phyloP scores from a whole-genome alignment of 2,329 filamentous ascomycete species.

The Venturia carpophila region DNA sequence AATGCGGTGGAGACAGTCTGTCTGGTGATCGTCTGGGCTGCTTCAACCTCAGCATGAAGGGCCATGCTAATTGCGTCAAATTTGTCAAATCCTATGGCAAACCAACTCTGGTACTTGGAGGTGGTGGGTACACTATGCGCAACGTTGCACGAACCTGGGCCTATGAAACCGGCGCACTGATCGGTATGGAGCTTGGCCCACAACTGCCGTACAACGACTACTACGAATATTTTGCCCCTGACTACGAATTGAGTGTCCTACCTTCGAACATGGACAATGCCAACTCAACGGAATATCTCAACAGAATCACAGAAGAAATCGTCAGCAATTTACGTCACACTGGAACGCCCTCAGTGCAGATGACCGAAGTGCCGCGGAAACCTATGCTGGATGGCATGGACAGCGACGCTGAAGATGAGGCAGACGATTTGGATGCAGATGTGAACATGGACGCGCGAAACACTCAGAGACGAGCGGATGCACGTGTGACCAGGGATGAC shows the following conservation, averaged over 20 bases:
- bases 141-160: constrained; percentile 57
- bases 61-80: constrained; percentile 62
- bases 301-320: constrained; percentile 59
- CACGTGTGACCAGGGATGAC: constrained; percentile 64
- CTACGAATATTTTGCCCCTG: constrained; percentile 69
- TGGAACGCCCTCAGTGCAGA: constrained; percentile 55
- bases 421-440: constrained; percentile 69
- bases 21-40: constrained; percentile 60
- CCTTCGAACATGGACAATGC: constrained; percentile 67
- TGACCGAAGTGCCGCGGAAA: constrained; percentile 54
- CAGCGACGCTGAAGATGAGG: constrained; percentile 56
- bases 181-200: constrained; percentile 71
- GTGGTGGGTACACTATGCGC: constrained; percentile 63
- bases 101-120: constrained; percentile 57
- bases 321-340: constrained; percentile 60
- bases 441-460: constrained; percentile 75
- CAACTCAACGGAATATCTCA: constrained; percentile 59
- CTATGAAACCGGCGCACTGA: constrained; percentile 67
- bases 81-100: constrained; percentile 61
- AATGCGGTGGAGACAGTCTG: constrained; percentile 61
- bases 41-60: constrained; percentile 64
- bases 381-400: constrained; percentile 51
- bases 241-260: constrained; percentile 61
- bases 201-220: constrained; percentile 96
- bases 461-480: constrained; percentile 76